Evolutionary conservation across 768 basidiomycete species (phyloP), one percentile per base, ranked within the genome.

Genomic region (Tricholoma sp.): DNA sequence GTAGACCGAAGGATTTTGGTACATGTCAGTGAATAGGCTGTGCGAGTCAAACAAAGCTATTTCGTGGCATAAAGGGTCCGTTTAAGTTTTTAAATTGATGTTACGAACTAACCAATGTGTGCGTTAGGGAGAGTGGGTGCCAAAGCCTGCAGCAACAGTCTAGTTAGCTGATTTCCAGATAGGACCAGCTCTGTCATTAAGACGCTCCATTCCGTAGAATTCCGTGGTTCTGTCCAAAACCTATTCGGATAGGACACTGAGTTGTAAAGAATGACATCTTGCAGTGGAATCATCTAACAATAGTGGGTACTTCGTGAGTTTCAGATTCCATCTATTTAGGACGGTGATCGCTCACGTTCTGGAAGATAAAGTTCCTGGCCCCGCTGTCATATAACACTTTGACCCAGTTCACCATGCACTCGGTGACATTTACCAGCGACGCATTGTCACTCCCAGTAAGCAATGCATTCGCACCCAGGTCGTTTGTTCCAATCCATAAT

Each of bases 401-500:
- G 29, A 88, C 73, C 78, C 82, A 86, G 48, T 83, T 78, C 4
- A 87, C 70, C 65, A 80, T 81, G 61, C 86, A 87, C 15, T 64
- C 64, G 17, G 79, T 75, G 0, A 83, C 82, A 49, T 85, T 74
- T 8, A 85, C 83, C 53, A 88, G 65, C 1, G 81, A 84, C 13
- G 82, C 81, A 54, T 68, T 56, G 54, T 76, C 73, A 17, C 72
- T 71, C 1, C 83, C 84, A 0, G 81, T 83, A 10, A 87, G 59
- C 31, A 88, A 70, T 4, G 80, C 76, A 48, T 73, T 73, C 10
- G 65, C 75, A 1, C 86, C 86, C 4, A 88, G 74, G 63, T 88
- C 86, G 58, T 82, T 83, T 3, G 83, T 84, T 12, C 86, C 85
- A 57, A 87, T 83, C 85, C 86, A 88, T 6, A 87, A 71, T 1